These are phyloP conservation scores for Clarireedia sp. DNA, from an alignment of 2,329 filamentous ascomycete genomes.

Conservation along the genomic window DNA sequence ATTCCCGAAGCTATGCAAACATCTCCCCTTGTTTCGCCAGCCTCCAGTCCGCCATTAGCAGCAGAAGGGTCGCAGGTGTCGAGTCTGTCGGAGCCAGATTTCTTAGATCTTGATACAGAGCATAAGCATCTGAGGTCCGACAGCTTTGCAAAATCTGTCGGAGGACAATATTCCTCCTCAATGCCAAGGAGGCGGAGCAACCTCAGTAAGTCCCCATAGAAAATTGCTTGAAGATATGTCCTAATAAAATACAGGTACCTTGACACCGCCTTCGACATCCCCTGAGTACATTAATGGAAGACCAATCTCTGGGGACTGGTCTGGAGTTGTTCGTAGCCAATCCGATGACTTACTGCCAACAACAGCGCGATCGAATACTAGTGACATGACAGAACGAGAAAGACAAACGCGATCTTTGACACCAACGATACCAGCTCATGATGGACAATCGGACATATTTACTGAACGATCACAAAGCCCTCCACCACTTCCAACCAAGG, in stretches of 20 bases:
- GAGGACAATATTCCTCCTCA: slow-evolving; percentile 35
- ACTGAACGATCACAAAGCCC: slow-evolving; percentile 66
- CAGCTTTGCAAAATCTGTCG: slow-evolving; percentile 37
- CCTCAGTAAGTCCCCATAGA: slow-evolving; percentile 21
- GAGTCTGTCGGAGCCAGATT: slow-evolving; percentile 59
- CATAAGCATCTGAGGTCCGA: slow-evolving; percentile 34
- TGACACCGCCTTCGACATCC: slow-evolving; percentile 47
- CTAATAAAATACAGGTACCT: slow-evolving; percentile 15
- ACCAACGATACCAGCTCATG: slow-evolving; percentile 30
- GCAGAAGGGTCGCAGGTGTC: slow-evolving; percentile 36
- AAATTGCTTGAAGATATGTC: not conserved
- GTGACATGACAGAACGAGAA: slow-evolving; percentile 27
- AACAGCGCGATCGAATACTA: slow-evolving; percentile 33
- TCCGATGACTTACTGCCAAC: slow-evolving; percentile 48
- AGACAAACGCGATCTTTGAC: slow-evolving; percentile 33
- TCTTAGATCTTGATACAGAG: slow-evolving; percentile 49
- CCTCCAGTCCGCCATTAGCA: slow-evolving; percentile 67
- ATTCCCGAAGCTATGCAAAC: slow-evolving; percentile 94
- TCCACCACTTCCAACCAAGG: slow-evolving; percentile 59
- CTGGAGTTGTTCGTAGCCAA: slow-evolving; percentile 36
- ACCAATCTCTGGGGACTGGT: slow-evolving; percentile 45
- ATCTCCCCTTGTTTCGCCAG: slow-evolving; percentile 84
- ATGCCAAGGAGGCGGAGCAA: slow-evolving; percentile 26
- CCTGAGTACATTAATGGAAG: slow-evolving; percentile 41
- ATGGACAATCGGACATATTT: slow-evolving; percentile 21